Percentiles rank a stretch among this genome's conserved stretches.
These are phyloP conservation scores for Boletus patriciae DNA, from an alignment of 768 basidiomycete species.

Conservation along the genomic window DNA sequence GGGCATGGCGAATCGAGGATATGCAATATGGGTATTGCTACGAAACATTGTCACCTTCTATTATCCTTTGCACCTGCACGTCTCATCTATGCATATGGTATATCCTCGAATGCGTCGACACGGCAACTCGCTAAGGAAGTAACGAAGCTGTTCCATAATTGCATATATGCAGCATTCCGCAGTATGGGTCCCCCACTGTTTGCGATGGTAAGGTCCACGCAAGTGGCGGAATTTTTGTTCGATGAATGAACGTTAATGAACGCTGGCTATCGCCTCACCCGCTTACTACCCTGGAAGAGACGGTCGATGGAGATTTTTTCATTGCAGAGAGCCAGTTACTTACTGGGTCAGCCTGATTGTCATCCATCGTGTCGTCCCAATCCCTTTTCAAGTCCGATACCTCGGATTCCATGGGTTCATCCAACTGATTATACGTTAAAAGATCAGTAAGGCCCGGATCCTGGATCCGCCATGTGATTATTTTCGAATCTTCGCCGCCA, in stretches of 20 bases:
- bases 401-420: slow-evolving; percentile 14
- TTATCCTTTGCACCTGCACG: slow-evolving; percentile 24
- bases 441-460: not conserved
- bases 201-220: not conserved
- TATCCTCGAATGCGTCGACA: slow-evolving; percentile 13
- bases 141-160: not conserved
- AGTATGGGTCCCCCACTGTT: not conserved
- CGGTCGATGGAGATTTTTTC: not conserved
- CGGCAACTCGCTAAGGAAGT: not conserved
- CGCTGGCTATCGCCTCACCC: slow-evolving; percentile 13
- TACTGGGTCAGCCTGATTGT: slow-evolving; percentile 13
- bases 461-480: slow-evolving; percentile 42
- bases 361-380: slow-evolving; percentile 21
- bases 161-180: not conserved
- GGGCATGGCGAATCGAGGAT: slow-evolving; percentile 26
- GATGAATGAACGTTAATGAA: not conserved
- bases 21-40: slow-evolving; percentile 36
- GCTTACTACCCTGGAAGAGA: slow-evolving; percentile 22
- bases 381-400: slow-evolving; percentile 22
- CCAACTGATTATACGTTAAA: not conserved
- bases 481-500: slow-evolving; percentile 52
- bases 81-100: slow-evolving; percentile 27
- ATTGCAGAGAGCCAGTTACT: not conserved
- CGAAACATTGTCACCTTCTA: slow-evolving; percentile 21
- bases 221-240: not conserved